These are phyloP conservation scores for Coemansia sp. DNA, from an alignment of 192 early-diverging fungal genomes.

Conservation along the genomic window DNA sequence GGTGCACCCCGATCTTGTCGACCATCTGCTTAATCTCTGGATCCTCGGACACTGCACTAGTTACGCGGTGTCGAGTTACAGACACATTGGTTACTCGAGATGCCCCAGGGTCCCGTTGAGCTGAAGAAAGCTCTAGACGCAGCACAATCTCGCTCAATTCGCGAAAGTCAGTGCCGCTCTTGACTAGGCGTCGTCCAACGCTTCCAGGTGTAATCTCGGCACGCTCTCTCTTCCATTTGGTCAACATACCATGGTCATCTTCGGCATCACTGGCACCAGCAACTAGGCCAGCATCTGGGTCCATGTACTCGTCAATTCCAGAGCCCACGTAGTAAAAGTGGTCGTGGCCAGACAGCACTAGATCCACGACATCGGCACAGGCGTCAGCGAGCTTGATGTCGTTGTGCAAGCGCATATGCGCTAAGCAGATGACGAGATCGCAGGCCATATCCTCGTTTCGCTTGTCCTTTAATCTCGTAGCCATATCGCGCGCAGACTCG, in stretches of 20 bases:
- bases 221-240: slow-evolving; percentile 46
- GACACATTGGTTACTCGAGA: slow-evolving; percentile 8
- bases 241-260: slow-evolving; percentile 37
- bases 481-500: slow-evolving; percentile 42
- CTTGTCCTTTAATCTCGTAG: slow-evolving; percentile 25
- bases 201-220: slow-evolving; percentile 3
- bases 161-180: slow-evolving; percentile 68
- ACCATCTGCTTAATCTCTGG: slow-evolving; percentile 47
- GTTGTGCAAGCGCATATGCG: slow-evolving; percentile 70
- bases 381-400: slow-evolving; percentile 57
- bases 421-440: slow-evolving; percentile 67
- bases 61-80: slow-evolving; percentile 52
- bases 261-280: slow-evolving; percentile 7
- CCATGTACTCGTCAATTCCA: slow-evolving; percentile 28
- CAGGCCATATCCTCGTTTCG: slow-evolving; percentile 44
- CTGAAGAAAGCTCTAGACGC: slow-evolving; percentile 11
- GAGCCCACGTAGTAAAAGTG: slow-evolving; percentile 66
- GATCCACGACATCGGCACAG: slow-evolving; percentile 58
- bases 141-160: slow-evolving; percentile 57
- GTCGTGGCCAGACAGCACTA: slow-evolving; percentile 71
- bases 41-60: slow-evolving; percentile 37
- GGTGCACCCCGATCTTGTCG: slow-evolving; percentile 44
- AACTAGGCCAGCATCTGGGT: slow-evolving; percentile 2
- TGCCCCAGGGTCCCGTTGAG: not conserved
- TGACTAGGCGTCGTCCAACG: slow-evolving; percentile 54